Evolutionary conservation across 2,329 filamentous ascomycete species (phyloP).

Genomic region (Alternaria novae-zelandiae): DNA sequence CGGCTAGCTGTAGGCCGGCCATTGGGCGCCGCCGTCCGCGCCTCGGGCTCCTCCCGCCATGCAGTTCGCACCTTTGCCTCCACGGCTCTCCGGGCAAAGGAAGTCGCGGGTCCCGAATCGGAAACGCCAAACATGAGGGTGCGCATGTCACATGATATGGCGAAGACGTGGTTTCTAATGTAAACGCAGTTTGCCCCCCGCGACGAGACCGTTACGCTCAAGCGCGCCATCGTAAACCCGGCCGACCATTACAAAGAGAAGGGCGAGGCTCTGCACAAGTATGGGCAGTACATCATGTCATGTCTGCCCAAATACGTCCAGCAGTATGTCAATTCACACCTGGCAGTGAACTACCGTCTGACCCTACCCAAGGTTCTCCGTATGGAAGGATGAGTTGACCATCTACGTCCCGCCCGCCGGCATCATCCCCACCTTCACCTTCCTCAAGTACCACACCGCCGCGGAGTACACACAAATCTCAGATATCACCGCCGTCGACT

Average conservation of each 20-base stretch:
- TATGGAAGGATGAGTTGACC: constrained; percentile 98
- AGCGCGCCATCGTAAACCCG: constrained; percentile 84
- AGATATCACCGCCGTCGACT: constrained; percentile 94
- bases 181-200: constrained; percentile 50
- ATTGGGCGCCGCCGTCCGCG: constrained; percentile 47
- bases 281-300: constrained; percentile 95
- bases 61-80: constrained; percentile 53
- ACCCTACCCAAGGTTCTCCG: constrained; percentile 70
- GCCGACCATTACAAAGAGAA: constrained; percentile 91
- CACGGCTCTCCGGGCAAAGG: constrained; percentile 51
- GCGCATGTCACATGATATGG: constrained; percentile 13
- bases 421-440: constrained; percentile 88
- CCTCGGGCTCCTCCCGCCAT: constrained; percentile 39
- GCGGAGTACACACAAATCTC: constrained; percentile 95
- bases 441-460: constrained; percentile 96
- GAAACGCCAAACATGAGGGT: constrained; percentile 57
- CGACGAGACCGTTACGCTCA: constrained; percentile 61
- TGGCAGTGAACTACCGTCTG: background rate
- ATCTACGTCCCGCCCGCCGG: constrained; percentile 90
- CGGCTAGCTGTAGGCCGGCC: constrained; percentile 49
- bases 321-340: constrained; percentile 60
- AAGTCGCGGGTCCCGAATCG: constrained; percentile 50
- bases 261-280: constrained; percentile 86
- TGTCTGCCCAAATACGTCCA: constrained; percentile 97
- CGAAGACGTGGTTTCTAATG: constrained; percentile 23